A percentile compares a stretch with the other conserved stretches of the same genome.
Evolutionary conservation across 1,284 basidiomycete genomes (phyloP).

Genomic region (Cutaneotrichosporon sp.): DNA sequence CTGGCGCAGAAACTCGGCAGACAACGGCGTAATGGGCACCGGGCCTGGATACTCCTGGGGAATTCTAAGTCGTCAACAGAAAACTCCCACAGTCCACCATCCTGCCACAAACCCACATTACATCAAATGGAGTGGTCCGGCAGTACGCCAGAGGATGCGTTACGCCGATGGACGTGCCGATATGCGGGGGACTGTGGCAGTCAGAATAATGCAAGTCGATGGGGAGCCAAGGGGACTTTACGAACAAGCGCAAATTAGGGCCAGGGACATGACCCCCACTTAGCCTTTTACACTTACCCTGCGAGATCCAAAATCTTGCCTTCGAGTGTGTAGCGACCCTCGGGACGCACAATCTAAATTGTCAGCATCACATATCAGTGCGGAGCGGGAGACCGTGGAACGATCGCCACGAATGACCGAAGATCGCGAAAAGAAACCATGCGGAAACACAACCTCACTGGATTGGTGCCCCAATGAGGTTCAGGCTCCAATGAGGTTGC

Average conservation of each 20-base stretch:
- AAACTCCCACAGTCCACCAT: not conserved
- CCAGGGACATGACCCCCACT: not conserved
- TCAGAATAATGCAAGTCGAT: not conserved
- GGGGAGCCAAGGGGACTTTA: not conserved
- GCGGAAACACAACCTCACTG: no score
- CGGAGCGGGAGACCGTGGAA: no score
- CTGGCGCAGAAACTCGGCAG: slow-evolving; percentile 19
- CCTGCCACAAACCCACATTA: slow-evolving; percentile 14
- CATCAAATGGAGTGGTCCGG: slow-evolving; percentile 14
- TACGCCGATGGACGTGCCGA: slow-evolving; percentile 21
- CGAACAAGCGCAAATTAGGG: slow-evolving; percentile 9
- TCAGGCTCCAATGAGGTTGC: no score
- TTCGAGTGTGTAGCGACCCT: slow-evolving; percentile 16
- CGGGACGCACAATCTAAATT: slow-evolving; percentile 16
- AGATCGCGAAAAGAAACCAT: no score
- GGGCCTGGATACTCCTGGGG: slow-evolving; percentile 20
- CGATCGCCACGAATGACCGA: no score
- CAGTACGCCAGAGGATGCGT: slow-evolving; percentile 17
- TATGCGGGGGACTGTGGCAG: slow-evolving; percentile 17
- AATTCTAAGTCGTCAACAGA: slow-evolving; percentile 5
- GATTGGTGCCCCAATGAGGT: no score
- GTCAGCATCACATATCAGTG: slow-evolving; percentile 2
- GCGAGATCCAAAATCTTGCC: slow-evolving; percentile 20
- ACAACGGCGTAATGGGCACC: slow-evolving; percentile 17
- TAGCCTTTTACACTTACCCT: slow-evolving; percentile 11